phyloP scores from a whole-genome alignment of 1,139 yeast genomes.

The Suhomyces kunorum region DNA sequence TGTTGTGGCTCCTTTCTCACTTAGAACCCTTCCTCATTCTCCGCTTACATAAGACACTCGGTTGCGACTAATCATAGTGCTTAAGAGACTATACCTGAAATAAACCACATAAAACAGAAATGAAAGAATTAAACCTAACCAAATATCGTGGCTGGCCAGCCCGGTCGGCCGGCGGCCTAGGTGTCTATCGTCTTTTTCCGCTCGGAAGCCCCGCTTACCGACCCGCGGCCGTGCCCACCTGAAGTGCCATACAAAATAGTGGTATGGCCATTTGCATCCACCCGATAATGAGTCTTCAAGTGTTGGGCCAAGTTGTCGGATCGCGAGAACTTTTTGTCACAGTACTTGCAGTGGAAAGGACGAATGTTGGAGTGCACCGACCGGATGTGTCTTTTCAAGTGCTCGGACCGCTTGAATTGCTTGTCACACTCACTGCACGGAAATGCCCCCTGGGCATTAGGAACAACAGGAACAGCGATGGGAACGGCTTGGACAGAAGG shows the following conservation, averaged over 20 bases:
- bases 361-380: conserved; percentile 51
- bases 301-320: conserved; percentile 53
- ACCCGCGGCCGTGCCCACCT: conserved; percentile 26
- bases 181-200: conserved; percentile 18
- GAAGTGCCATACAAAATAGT: conserved; percentile 43
- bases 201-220: conserved; percentile 13
- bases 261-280: conserved; percentile 39
- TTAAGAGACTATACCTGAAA: neutral
- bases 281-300: conserved; percentile 42
- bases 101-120: neutral
- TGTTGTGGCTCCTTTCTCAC: too few species aligned
- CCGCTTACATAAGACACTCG: conserved; percentile 4
- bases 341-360: conserved; percentile 51
- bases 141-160: too few species aligned
- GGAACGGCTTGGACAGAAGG: conserved; percentile 2
- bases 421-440: conserved; percentile 50
- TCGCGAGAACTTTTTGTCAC: conserved; percentile 51
- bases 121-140: conserved; percentile 7
- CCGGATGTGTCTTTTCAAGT: conserved; percentile 49
- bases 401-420: conserved; percentile 51
- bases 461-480: conserved; percentile 12
- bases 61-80: too few species aligned
- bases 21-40: too few species aligned
- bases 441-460: conserved; percentile 29
- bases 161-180: too few species aligned